Percentiles rank a stretch among this genome's conserved stretches.
Conservation (phyloP, 495 filamentous ascomycete genomes). For the Penicillium angulare region DNA sequence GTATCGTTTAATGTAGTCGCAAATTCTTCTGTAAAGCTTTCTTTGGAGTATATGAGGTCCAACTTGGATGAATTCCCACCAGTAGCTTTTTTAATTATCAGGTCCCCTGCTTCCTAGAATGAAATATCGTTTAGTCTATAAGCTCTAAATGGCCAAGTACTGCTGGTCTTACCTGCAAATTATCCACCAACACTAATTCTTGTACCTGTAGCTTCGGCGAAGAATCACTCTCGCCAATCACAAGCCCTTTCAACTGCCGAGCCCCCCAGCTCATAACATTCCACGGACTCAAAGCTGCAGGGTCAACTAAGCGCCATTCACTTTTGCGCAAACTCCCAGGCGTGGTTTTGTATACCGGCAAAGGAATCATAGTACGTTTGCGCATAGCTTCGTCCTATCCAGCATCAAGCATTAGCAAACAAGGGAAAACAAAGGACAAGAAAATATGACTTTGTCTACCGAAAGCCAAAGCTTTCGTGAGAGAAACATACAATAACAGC, state of each 20-base stretch:
- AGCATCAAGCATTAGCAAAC: not conserved
- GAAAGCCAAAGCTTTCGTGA: not conserved
- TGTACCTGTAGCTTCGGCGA: conserved; percentile 32
- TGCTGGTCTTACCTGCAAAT: conserved; percentile 44
- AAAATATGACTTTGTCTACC: not conserved
- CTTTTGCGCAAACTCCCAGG: conserved; percentile 48
- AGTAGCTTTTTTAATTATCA: conserved; percentile 44
- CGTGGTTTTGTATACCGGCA: conserved; percentile 61
- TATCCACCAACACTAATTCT: conserved; percentile 52
- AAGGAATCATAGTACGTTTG: conserved; percentile 64
- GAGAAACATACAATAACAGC: conserved; percentile 60
- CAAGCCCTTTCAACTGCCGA: conserved; percentile 62
- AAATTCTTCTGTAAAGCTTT: conserved; percentile 61
- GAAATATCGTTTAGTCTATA: not conserved
- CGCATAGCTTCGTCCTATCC: conserved; percentile 63
- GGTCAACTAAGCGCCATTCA: conserved; percentile 58
- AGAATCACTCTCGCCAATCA: conserved; percentile 41
- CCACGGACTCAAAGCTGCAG: conserved; percentile 49
- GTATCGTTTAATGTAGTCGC: conserved; percentile 48
- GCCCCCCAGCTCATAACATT: conserved; percentile 73
- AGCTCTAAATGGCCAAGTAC: no score
- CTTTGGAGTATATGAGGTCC: conserved; percentile 65
- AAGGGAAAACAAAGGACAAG: not conserved
- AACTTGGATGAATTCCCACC: conserved; percentile 41
- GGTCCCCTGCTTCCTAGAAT: conserved; percentile 44